A percentile compares a stretch with the other conserved stretches of the same genome.
Evolutionary conservation across 352 stramenopile genomes (phyloP).

Genomic region (Globisporangium cederbergense): DNA sequence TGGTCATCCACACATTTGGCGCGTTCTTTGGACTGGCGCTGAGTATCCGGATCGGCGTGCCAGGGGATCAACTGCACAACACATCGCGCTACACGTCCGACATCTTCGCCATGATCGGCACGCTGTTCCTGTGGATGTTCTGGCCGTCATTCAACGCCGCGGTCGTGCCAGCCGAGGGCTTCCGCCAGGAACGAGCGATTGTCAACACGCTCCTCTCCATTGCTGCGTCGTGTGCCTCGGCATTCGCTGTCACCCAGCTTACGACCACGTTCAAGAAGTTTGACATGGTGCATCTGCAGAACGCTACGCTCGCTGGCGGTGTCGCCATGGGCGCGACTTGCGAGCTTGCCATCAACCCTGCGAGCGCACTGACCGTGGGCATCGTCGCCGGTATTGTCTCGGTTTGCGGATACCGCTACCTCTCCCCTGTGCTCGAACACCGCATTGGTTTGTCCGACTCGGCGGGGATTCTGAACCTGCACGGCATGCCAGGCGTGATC

Average conservation of each 20-base stretch:
- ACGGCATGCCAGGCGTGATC: slow-evolving; percentile 71
- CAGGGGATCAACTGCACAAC: slow-evolving; percentile 48
- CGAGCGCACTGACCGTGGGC: slow-evolving; percentile 45
- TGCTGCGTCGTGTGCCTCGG: slow-evolving; percentile 42
- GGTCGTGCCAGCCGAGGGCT: slow-evolving; percentile 46
- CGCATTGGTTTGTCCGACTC: slow-evolving; percentile 47
- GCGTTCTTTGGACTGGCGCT: slow-evolving; percentile 78
- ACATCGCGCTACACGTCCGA: slow-evolving; percentile 68
- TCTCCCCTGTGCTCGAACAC: slow-evolving; percentile 38
- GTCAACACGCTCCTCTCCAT: slow-evolving; percentile 82
- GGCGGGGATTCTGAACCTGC: slow-evolving; percentile 71
- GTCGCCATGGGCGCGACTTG: slow-evolving; percentile 78
- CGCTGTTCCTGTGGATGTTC: slow-evolving; percentile 86
- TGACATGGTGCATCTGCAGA: slow-evolving; percentile 83
- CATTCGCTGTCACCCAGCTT: slow-evolving; percentile 50
- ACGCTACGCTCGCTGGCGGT: slow-evolving; percentile 79
- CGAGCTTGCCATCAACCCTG: slow-evolving; percentile 67
- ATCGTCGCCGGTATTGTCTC: slow-evolving; percentile 51
- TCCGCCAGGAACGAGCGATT: slow-evolving; percentile 65
- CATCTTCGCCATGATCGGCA: slow-evolving; percentile 82
- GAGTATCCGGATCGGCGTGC: slow-evolving; percentile 54
- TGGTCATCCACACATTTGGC: slow-evolving; percentile 86
- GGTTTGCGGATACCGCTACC: slow-evolving; percentile 37
- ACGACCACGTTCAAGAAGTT: slow-evolving; percentile 59
- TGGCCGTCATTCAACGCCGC: slow-evolving; percentile 86